Evolutionary conservation across 805 yeast genomes (phyloP), one percentile per base, ranked within the genome.

Genomic region (Suhomyces faveliae): DNA sequence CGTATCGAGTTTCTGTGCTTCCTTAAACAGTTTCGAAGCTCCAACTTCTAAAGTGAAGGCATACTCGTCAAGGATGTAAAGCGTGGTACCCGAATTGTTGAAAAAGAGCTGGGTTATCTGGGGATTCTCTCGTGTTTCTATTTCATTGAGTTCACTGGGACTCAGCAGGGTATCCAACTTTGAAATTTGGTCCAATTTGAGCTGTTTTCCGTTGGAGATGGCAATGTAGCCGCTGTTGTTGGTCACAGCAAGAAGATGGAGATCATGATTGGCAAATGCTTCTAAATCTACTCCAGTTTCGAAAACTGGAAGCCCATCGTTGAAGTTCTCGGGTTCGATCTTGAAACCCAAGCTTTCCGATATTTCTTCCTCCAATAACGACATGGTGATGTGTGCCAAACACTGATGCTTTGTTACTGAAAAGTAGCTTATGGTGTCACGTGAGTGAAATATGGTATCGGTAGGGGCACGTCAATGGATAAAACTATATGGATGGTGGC

Each of bases 341-440:
- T 70, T 74, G 63, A 76, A 77, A 5, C 80, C 80, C 49, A 73
- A 66, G 52, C 73, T 76, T 49, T 73, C 76, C 4, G 76, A 67
- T 5, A 57, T 48, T 7, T 52, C 40, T 50, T 65, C 70, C 33
- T 48, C 48, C 29, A 48, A 15, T 13, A 40, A 17, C 35, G 46
- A 29, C 44, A 43, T 44, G 19, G 29, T 22, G 42, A 33, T 17
- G 21, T 33, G 35, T 24, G 22, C 10, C 0, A 5, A 15, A 33
- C 21, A 9, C 5, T 8, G 37, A 17, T 15, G 37, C 37, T 17
- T 27, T 27, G 30, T 27, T 27, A 12, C 5, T 6, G 5, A 15
- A n/a, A n/a, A 27, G 30, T 27, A 6, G 30, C n/a, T 12, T 27
- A 27, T 27, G 5, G 8, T 5, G 7, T 27, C 30, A 27, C 30